Evolutionary conservation across 2,329 filamentous ascomycete species (phyloP), one percentile per base, ranked within the genome.

Genomic region (Ophiosphaerella narmari): DNA sequence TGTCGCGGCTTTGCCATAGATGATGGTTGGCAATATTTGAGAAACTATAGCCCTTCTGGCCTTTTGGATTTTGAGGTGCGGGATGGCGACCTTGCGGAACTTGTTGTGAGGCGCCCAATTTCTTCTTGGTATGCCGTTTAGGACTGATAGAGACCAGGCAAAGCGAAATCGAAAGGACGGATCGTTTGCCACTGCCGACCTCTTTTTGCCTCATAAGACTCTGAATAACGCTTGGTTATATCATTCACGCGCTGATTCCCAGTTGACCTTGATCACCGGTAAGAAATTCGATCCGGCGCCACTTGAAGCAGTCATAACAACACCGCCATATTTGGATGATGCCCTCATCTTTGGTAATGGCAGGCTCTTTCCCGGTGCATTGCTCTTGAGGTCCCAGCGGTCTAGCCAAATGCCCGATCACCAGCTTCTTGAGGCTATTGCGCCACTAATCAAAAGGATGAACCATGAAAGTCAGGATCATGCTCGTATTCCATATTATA

Each of bases 231-330:
- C 83, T 0, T 89, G 85, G 85, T 77, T 78, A 31, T 87, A 87
- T 59, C 78, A 86, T 45, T 83, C 81, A 1, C 75, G 86, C 34
- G 78, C 80, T 0, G 86, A 89, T 57, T 79, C 82, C 3, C 84
- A 84, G 44, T 77, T 88, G 32, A 82, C 82, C 0, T 75, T 89
- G 4, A 73, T 82, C 8, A 88, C 85, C 6, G 86, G 86, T 2
- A 87, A 88, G 73, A 89, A 88, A 57, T 87, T 88, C 52, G 84
- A 88, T 57, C 85, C 86, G 1, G 79, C 81, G 1, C 81, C 82
- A 0, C 65, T 88, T 3, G 86, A 89, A 65, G 80, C 77, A 2
- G 76, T 75, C 0, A 77, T 88, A 4, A 67, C 77, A 1, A 73
- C 77, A 1, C 78, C 77, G 0, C 56, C 67, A 1, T 24, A 79